Evolutionary conservation across 768 basidiomycete genomes (phyloP), one percentile per base, ranked within the genome.

Genomic region (Cyclocybe aegerita): DNA sequence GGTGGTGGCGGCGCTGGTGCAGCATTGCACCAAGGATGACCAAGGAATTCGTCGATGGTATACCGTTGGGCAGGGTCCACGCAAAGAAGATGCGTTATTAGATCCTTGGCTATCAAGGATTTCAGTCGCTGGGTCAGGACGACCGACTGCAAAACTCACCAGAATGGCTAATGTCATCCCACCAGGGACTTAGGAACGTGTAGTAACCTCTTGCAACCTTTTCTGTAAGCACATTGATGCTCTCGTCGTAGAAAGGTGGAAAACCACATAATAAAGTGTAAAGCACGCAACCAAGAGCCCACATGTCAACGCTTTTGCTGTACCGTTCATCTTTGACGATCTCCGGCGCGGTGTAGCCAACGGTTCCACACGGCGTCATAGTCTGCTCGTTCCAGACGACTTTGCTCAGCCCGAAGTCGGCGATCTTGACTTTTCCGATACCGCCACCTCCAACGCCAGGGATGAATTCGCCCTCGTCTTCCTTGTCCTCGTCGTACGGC

Each of bases 381-480:
- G 97, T 99, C 65, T 98, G 87, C 64, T 98, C 97, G 65, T 96
- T 89, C 97, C 97, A 99, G 4, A 99, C 93, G 47, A 98, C 88
- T 71, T 99, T 99, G 54, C 87, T 90, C 41, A 99, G 76, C 32
- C 97, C 97, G 63, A 99, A 99, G 68, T 99, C 97, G 51, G 97
- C 97, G 52, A 99, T 97, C 76, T 98, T 99, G 68, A 99, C 94
- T 36, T 86, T 85, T 6, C 97, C 97, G 55, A 99, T 99, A 15
- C 96, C 97, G 7, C 97, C 97, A 8, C 97, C 95, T 6, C 97
- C 97, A 35, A 95, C 74, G 3, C 92, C 94, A 4, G 87, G 86
- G 40, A 88, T 79, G 64, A 95, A 99, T 66, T 97, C 93, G 48
- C 97, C 97, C 68, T 99, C 97, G 58, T 99, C 97, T 66, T 94